Evolutionary conservation across 768 basidiomycete genomes (phyloP), one percentile per base, ranked within the genome.

Genomic region (Leccinum rimulosum): DNA sequence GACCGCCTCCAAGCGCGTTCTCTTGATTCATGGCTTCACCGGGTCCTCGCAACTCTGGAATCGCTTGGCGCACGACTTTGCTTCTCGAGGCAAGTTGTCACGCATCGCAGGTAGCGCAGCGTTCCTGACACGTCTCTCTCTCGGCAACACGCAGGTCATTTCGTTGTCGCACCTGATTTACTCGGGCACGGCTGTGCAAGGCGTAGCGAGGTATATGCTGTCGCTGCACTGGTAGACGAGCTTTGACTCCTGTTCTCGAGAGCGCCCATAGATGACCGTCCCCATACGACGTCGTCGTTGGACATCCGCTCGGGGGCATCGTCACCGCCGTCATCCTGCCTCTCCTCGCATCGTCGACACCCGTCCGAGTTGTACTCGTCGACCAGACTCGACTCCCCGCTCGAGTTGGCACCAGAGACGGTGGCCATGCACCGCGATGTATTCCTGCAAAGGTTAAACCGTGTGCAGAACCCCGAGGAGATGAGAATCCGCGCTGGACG

Each of bases 141-240:
- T 22, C 22, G 6, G 14, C 3, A 4, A 17, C 48, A 30, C 49
- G 22, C 57, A 71, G 70, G 68, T 36, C 70, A 63, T 22, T 58
- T 61, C 25, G 70, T 70, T 38, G 57, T 28, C 0, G 70, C 70
- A n/a, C 70, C 70, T 4, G 64, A 68, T 49, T 36, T 66, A 1
- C 64, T 70, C 33, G 68, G 67, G 19, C 71, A 71, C 12, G 69
- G 61, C 0, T 28, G 19, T 15, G 57, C 63, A 10, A 36, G 48
- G 15, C 59, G 57, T 14, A 5, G 28, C 3, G 40, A 62, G 2
- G 58, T 55, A 14, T 70, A 68, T 35, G 56, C 66, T 45, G 19
- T 70, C 12, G 35, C 38, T 6, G 60, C 66, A 5, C 15, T 68
- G 25, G 58, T 30, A 17, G 43, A 62, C 6, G 67, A 65, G 47